Evolutionary conservation across 257 asterid species (phyloP), one percentile per base, ranked within the genome.

Genomic region (Solanum okadae): DNA sequence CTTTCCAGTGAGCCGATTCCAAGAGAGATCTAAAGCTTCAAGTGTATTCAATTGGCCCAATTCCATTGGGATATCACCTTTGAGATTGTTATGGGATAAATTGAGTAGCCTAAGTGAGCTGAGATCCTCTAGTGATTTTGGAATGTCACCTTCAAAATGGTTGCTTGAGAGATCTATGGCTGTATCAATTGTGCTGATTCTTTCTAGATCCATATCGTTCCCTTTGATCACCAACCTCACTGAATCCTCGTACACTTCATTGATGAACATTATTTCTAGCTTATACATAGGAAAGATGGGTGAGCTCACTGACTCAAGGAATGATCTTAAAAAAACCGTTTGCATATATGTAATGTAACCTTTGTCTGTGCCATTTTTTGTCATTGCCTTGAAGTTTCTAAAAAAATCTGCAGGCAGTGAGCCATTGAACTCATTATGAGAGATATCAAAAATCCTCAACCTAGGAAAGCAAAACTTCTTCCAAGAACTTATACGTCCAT

Each of bases 231-330:
- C 0, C 20, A 67, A 67, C 8, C 10, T 12, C 35, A 78, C 61
- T 3, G 85, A 78, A 38, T 37, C 34, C 34, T 40, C 1, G 11
- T 77, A 68, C 1, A 27, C 20, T 2, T 2, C 2, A 13, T 46
- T 0, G 13, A 0, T 40, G 46, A n/a, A n/a, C n/a, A 0, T 0
- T 0, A 38, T 8, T 38, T 38, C 44, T 37, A 5, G 1, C 38
- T 35, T 5, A 35, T 34, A 34, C 1, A 34, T 34, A 4, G n/a
- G n/a, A n/a, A n/a, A n/a, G n/a, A n/a, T n/a, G n/a, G n/a, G n/a
- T n/a, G n/a, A n/a, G n/a, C n/a, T n/a, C n/a, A n/a, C n/a, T n/a
- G n/a, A n/a, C n/a, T n/a, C n/a, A n/a, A n/a, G n/a, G n/a, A n/a
- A n/a, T n/a, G n/a, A n/a, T n/a, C n/a, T n/a, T n/a, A n/a, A n/a